Evolutionary conservation across 2,329 filamentous ascomycete species (phyloP), one percentile per base, ranked within the genome.

Genomic region (Capronia americana): DNA sequence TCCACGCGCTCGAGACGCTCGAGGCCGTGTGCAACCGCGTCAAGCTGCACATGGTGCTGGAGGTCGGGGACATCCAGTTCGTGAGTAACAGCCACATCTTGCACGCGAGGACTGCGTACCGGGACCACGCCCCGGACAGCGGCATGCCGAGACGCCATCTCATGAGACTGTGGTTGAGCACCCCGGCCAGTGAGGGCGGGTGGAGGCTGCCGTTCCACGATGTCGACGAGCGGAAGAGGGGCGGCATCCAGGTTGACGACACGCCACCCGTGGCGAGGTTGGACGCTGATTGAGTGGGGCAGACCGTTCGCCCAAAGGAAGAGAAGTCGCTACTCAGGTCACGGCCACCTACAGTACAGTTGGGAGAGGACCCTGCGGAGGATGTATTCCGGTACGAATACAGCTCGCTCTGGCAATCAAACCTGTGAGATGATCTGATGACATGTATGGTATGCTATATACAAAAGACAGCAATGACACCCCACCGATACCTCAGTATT

Each of bases 31-130:
- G 91, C 79, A 82, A 90, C 74, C 82, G 87, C 5, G 82, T 93
- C 58, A 85, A 90, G 3, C 82, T 96, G 71, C 92, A 96, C 79
- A 96, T 96, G 92, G 81, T 95, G 51, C 84, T 96, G 8, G 91
- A 94, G 71, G 86, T 95, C 20, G 92, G 92, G 56, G 92, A 96
- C 74, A 93, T 96, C 69, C 93, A 96, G 79, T 94, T 96, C 79
- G 75, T 96, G 64, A 88, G 88, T 72, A 96, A 96, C 76, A 85
- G 86, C 57, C 92, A 96, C 75, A 84, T 95, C 2, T 78, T 96
- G 56, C 93, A 96, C 76, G 90, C 92, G 0, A 82, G 92, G 56
- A 96, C 92, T 0, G 91, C 85, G 30, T 96, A 96, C 79, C 91
- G 83, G 69, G 91, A 92, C 73, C 84, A 86, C 77, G 85, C 86